Evolutionary conservation across 768 basidiomycete species (phyloP).

Genomic region (Xerocomus spinulosus): DNA sequence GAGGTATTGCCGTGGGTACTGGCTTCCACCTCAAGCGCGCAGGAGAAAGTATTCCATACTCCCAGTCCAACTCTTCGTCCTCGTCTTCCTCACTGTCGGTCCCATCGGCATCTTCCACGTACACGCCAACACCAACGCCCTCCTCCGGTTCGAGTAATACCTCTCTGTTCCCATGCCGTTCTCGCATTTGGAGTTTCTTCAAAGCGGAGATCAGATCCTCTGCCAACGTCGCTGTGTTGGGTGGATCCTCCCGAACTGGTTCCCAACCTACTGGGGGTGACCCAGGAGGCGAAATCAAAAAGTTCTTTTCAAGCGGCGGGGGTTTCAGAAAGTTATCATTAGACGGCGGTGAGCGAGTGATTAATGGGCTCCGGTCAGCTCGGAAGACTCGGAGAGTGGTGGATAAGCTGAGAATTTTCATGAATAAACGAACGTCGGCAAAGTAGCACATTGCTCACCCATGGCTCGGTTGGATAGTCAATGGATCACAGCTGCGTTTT

Average conservation of each 20-base stretch:
- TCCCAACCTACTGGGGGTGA: slow-evolving; percentile 98
- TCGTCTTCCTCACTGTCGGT: slow-evolving; percentile 27
- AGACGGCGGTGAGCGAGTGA: slow-evolving; percentile 31
- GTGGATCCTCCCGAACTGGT: slow-evolving; percentile 83
- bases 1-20: slow-evolving; percentile 54
- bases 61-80: slow-evolving; percentile 47
- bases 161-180: slow-evolving; percentile 40
- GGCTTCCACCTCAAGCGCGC: slow-evolving; percentile 49
- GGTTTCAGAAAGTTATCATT: slow-evolving; percentile 50
- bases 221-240: slow-evolving; percentile 78
- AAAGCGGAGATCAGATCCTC: slow-evolving; percentile 84
- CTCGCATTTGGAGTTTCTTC: slow-evolving; percentile 57
- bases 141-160: slow-evolving; percentile 66
- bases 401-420: slow-evolving; percentile 37
- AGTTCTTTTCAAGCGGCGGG: slow-evolving; percentile 84
- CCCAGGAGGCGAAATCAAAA: slow-evolving; percentile 96
- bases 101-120: slow-evolving; percentile 68
- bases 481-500: slow-evolving; percentile 60
- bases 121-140: slow-evolving; percentile 69
- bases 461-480: slow-evolving; percentile 50
- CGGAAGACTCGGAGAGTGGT: slow-evolving; percentile 65
- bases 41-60: slow-evolving; percentile 48
- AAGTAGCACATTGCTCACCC: slow-evolving; percentile 39
- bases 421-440: slow-evolving; percentile 7
- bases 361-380: slow-evolving; percentile 65